These are phyloP conservation scores for Monosporascus sp. DNA, from an alignment of 2,329 filamentous ascomycete species.

Conservation along the genomic window DNA sequence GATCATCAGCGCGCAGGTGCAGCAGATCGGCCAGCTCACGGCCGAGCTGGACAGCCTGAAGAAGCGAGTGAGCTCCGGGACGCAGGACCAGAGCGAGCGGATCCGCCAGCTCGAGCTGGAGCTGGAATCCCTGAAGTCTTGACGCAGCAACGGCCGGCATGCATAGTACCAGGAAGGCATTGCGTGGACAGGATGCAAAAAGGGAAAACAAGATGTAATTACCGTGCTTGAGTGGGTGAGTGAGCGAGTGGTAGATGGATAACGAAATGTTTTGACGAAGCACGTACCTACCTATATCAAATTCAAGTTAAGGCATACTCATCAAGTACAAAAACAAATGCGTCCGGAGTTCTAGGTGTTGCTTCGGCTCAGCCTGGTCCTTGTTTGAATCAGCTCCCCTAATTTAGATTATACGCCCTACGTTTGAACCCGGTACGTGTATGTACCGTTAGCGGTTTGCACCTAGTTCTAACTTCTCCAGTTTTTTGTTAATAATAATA, in stretches of 20 bases:
- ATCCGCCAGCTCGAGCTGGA: conserved; percentile 64
- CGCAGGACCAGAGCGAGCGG: conserved; percentile 60
- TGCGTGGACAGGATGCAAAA: conserved; percentile 9
- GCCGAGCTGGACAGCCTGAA: conserved; percentile 76
- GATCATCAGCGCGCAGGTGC: conserved; percentile 70
- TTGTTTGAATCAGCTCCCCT: background rate
- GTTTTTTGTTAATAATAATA: too few species aligned
- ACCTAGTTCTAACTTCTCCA: too few species aligned
- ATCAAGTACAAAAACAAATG: background rate
- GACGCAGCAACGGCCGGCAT: conserved; percentile 1
- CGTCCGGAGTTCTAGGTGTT: background rate
- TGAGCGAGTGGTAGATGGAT: conserved; percentile 12
- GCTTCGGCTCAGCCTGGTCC: background rate
- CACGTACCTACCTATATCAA: conserved; percentile 14
- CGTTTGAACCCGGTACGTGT: too few species aligned
- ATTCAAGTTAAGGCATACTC: background rate
- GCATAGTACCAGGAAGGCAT: conserved; percentile 6
- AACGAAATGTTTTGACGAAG: conserved; percentile 17
- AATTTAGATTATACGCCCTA: too few species aligned
- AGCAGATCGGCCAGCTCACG: conserved; percentile 66
- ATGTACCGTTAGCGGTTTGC: too few species aligned
- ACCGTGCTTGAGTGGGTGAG: conserved; percentile 1
- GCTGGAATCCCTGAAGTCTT: conserved; percentile 59
- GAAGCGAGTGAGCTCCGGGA: conserved; percentile 59
- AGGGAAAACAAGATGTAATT: background rate